Base-by-base conservation (phyloP, 2,329 filamentous ascomycete species). In the Ustilaginoidea virens region DNA sequence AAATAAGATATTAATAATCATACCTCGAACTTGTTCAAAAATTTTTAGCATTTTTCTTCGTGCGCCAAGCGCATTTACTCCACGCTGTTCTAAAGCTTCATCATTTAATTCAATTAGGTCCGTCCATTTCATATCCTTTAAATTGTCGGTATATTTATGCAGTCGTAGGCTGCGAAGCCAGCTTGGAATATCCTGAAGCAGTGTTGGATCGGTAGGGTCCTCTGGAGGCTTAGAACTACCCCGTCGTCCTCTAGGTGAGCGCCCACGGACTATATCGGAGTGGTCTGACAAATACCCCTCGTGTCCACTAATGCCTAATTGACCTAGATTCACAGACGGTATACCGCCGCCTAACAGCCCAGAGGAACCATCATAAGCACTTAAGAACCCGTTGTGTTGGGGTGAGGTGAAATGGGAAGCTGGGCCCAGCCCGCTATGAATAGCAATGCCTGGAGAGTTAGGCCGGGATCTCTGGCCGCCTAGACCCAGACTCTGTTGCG, bases 11-110 rank as follows among this genome's bases (percentile, higher is more conserved):
- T 12, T 23, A 4, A 17, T 43, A 4, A 17, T 43, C 58, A 38
- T 57, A 74, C 72, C 80, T 56, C 74, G 83, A 46, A 96, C 87
- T 61, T 94, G 86, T 45, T 96, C 90, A 56, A 96, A 96, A 32
- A 96, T 90, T 72, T 98, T 98, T 36, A 98, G 62, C 82, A 98
- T 92, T 69, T 98, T 98, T 51, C 87, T 80, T 42, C 90, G 69
- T 12, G 90, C 90, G 43, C 90, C 90, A 32, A 96, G 69, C 30
- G 90, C 90, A 52, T 93, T 94, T 18, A 98, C 90, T 28, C 90
- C 90, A 29, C 83, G 78, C 16, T 83, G 80, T 57, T 96, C 87
- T 38, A 98, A 63, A 27, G 82, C 86, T 48, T 86, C 86, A 42
- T 98, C 90, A 45, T 94, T 83, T 42, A 98, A 62, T 53, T 90